Evolutionary conservation across 1,139 yeast species (phyloP).

Genomic region (Geotrichum reessii): DNA sequence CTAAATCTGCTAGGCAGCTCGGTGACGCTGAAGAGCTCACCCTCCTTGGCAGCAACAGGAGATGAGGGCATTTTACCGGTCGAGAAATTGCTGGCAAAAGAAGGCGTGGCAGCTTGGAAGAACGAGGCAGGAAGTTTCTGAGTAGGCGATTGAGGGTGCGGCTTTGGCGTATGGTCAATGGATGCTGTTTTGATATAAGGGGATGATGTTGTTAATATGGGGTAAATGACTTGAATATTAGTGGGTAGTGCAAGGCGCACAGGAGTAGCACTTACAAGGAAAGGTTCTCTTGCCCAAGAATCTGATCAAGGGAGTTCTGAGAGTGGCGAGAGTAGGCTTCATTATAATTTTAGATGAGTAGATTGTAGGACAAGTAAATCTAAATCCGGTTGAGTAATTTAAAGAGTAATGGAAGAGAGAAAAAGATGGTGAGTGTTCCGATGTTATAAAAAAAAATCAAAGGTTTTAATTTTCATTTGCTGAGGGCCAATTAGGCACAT

Average conservation of each 20-base stretch:
- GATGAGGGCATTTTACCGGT: constrained; percentile 28
- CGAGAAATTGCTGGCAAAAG: constrained; percentile 43
- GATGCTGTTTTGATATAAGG: constrained; percentile 15
- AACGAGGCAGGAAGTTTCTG: constrained; percentile 43
- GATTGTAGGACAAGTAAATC: neutral
- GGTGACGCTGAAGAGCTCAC: constrained; percentile 52
- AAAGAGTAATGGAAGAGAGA: neutral
- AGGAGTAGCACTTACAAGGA: constrained; percentile 21
- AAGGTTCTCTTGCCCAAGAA: constrained; percentile 38
- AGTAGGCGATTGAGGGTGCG: constrained; percentile 47
- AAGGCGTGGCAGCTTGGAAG: constrained; percentile 40
- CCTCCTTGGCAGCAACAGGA: constrained; percentile 42
- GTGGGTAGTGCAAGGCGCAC: neutral
- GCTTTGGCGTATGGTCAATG: constrained; percentile 39
- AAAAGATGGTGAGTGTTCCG: neutral
- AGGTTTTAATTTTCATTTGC: neutral
- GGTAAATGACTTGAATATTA: neutral
- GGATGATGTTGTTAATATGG: neutral
- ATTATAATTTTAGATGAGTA: constrained; percentile 21
- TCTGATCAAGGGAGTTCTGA: constrained; percentile 38
- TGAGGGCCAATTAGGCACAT: neutral
- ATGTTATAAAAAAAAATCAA: neutral
- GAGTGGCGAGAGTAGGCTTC: constrained; percentile 30
- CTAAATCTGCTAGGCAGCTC: constrained; percentile 68
- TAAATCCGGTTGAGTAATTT: neutral